Base-by-base conservation (phyloP, 2,329 filamentous ascomycete genomes). In the Fusarium anguioides region DNA sequence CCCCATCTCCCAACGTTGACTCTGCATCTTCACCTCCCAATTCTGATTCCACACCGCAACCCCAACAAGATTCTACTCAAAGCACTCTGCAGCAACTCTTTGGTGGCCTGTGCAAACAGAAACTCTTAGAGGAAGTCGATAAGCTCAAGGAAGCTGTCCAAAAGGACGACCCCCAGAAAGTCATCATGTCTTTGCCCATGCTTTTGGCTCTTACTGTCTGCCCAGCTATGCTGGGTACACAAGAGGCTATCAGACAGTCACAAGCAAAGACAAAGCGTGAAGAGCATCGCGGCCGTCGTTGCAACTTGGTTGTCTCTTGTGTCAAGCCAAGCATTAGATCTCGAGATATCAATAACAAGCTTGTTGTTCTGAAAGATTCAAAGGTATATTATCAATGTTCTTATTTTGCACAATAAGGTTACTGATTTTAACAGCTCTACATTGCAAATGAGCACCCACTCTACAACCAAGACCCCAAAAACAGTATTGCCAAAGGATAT, bases 401-500 rank as follows among this genome's bases (percentile, higher is more conserved):
- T 6, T 11, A 41, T 26, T 9, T 31, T 21, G 8, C 6, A 10
- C 9, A 44, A 10, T 15, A 23, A 17, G 2, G 29, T 33, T 8
- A 23, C 42, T 68, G 11, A 68, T 8, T 11, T 26, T 3, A n/a
- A 12, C 42, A 75, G 74, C 73, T 76, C 23, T 76, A 74, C 41
- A 70, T 74, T 23, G 67, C 72, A 27, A 74, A 74, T 45, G 70
- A 74, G 31, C 67, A 72, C 36, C 72, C 72, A 3, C 37, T 72
- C 14, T 72, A 74, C 23, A 71, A 73, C 17, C 64, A 69, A 39
- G 69, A 73, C 15, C 35, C 69, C 15, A 65, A 66, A 58, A 68
- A 74, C 33, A 85, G 83, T 64, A 80, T 86, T 20, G 84, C 83
- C 50, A 83, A 80, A 12, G 77, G 83, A 5, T 84, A 87, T 70